Conservation (phyloP, 2,329 filamentous ascomycete species). For the Ambrosiella cleistominuta region DNA sequence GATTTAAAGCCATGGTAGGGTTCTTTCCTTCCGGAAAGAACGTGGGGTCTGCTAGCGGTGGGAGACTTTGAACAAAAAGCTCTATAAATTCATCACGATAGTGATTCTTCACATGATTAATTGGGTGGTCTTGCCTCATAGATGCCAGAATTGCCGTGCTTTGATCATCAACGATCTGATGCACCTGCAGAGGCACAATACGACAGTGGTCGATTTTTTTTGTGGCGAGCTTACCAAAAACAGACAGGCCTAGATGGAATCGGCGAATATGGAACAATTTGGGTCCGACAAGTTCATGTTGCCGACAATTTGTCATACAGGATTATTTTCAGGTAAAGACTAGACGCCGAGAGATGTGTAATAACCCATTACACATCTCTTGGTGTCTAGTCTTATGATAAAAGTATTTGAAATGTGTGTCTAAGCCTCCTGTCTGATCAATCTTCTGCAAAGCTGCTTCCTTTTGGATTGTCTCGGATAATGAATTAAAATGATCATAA, state of each 20-base stretch:
- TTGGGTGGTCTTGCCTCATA: too few species aligned
- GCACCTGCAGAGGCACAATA: neutral
- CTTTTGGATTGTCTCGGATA: too few species aligned
- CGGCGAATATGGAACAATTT: neutral
- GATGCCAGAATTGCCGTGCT: too few species aligned
- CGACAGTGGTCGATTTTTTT: neutral
- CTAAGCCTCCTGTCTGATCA: too few species aligned
- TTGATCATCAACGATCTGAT: too few species aligned
- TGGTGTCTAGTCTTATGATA: neutral
- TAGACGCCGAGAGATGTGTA: neutral
- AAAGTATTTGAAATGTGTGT: neutral
- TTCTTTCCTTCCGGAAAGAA: neutral
- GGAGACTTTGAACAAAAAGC: too few species aligned
- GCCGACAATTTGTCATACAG: neutral
- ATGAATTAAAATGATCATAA: too few species aligned
- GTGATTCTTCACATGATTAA: too few species aligned
- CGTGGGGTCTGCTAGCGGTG: neutral
- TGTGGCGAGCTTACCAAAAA: neutral
- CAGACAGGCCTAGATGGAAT: neutral
- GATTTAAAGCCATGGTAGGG: neutral
- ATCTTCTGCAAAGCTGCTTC: too few species aligned
- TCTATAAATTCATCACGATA: too few species aligned
- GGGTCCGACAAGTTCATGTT: neutral
- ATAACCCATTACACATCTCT: neutral
- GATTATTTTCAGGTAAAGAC: neutral